phyloP scores from a whole-genome alignment of 2,329 filamentous ascomycete species.

The Penicillium brevicompactum region DNA sequence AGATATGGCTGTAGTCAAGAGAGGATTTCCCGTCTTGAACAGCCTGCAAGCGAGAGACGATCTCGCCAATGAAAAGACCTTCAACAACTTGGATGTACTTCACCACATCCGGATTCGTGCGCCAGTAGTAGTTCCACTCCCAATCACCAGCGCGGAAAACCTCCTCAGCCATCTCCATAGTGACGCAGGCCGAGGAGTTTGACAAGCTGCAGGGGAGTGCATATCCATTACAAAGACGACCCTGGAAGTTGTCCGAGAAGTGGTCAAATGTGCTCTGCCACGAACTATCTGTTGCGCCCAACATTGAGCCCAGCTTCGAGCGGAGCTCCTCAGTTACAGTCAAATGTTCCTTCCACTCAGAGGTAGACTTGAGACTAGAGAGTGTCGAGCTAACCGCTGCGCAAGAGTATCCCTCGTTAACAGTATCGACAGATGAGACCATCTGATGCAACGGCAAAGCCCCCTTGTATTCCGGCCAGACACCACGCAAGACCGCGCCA shows the following conservation, averaged over 20 bases:
- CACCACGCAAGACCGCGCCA: conserved; percentile 41
- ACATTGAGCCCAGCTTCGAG: conserved; percentile 32
- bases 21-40: conserved; percentile 25
- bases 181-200: conserved; percentile 35
- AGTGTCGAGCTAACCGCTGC: conserved; percentile 26
- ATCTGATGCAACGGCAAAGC: conserved; percentile 42
- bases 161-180: conserved; percentile 33
- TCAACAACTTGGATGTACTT: conserved; percentile 41
- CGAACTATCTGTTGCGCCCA: conserved; percentile 29
- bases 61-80: conserved; percentile 42
- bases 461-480: conserved; percentile 37
- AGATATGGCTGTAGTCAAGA: conserved; percentile 38
- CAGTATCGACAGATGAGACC: conserved; percentile 37
- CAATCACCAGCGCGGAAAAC: conserved; percentile 46
- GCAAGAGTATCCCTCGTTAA: conserved; percentile 41
- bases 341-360: conserved; percentile 40
- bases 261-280: conserved; percentile 43
- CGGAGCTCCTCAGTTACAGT: conserved; percentile 34
- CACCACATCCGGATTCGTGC: conserved; percentile 34
- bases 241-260: conserved; percentile 46
- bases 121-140: conserved; percentile 48
- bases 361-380: conserved; percentile 28
- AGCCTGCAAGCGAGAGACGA: conserved; percentile 33
- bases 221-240: conserved; percentile 44
- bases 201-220: conserved; percentile 34